phyloP scores from a whole-genome alignment of 2,329 filamentous ascomycete species.

The Chaetomiaceae sp. region DNA sequence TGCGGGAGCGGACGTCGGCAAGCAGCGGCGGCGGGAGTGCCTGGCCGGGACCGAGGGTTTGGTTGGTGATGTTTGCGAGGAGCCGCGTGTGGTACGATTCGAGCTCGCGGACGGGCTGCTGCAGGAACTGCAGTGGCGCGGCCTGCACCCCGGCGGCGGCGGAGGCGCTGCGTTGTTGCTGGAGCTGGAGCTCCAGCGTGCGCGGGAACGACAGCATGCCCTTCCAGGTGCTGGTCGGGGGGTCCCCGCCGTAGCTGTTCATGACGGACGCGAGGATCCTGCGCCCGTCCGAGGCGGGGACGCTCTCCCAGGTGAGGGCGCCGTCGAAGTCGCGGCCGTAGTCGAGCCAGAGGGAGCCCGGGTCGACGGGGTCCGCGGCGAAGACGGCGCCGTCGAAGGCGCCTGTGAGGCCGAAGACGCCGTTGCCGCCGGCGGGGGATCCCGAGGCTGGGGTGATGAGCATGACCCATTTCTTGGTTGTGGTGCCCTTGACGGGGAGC shows the following conservation, averaged over 20 bases:
- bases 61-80: background rate
- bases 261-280: conserved; percentile 4
- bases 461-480: conserved; percentile 2
- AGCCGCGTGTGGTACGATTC: background rate
- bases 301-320: conserved; percentile 1
- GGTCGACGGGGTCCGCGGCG: conserved; percentile 2
- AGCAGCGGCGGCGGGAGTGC: background rate
- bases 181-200: conserved; percentile 4
- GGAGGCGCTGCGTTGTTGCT: too few relatives aligned
- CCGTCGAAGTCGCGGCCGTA: conserved; percentile 5
- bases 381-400: background rate
- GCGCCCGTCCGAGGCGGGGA: background rate
- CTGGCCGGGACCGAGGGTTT: background rate
- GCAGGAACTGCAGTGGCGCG: background rate
- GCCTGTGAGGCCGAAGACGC: conserved; percentile 3
- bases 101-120: background rate
- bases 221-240: conserved; percentile 4
- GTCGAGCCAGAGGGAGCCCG: conserved; percentile 2
- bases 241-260: conserved; percentile 4
- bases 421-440: conserved; percentile 1
- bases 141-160: too few relatives aligned
- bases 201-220: conserved; percentile 3
- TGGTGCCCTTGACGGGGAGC: conserved; percentile 1
- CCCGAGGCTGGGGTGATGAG: background rate
- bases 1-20: background rate